Evolutionary conservation across 129 eudicot genomes (phyloP).

Genomic region (Smallanthus sonchifolius): DNA sequence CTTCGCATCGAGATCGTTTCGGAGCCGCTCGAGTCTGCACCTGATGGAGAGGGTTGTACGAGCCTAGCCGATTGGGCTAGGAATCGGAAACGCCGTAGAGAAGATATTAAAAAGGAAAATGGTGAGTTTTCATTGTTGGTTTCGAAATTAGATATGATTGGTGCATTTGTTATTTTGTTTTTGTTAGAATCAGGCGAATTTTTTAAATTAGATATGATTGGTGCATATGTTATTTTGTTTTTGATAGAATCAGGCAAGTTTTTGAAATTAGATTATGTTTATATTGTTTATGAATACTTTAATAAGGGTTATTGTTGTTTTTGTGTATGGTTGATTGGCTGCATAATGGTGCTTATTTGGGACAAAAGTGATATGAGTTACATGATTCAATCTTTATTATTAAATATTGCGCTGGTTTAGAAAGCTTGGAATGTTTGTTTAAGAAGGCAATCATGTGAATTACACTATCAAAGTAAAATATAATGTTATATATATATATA

Average conservation of each 20-base stretch:
- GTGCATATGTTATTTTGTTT: background rate
- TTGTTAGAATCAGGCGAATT: background rate
- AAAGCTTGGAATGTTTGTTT: background rate
- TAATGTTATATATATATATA: no score
- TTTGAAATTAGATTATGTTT: no score
- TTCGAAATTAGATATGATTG: background rate
- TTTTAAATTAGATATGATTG: background rate
- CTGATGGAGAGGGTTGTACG: slow-evolving; percentile 26
- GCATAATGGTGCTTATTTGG: background rate
- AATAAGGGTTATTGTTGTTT: background rate
- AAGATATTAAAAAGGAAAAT: slow-evolving; percentile 39
- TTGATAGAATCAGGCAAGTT: background rate
- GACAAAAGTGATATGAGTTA: background rate
- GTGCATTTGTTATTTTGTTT: background rate
- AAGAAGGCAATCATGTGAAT: background rate
- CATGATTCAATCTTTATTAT: background rate
- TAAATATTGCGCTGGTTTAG: background rate
- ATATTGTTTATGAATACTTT: no score
- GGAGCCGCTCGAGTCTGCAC: slow-evolving; percentile 25
- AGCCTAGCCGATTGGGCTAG: slow-evolving; percentile 49
- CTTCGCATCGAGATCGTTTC: slow-evolving; percentile 58
- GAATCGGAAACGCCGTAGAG: slow-evolving; percentile 66
- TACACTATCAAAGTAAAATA: background rate
- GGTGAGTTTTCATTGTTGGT: slow-evolving; percentile 23
- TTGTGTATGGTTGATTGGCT: background rate